Evolutionary conservation across 2,329 filamentous ascomycete genomes (phyloP), one percentile per base, ranked within the genome.

Genomic region (Pseudogymnoascus sp.): DNA sequence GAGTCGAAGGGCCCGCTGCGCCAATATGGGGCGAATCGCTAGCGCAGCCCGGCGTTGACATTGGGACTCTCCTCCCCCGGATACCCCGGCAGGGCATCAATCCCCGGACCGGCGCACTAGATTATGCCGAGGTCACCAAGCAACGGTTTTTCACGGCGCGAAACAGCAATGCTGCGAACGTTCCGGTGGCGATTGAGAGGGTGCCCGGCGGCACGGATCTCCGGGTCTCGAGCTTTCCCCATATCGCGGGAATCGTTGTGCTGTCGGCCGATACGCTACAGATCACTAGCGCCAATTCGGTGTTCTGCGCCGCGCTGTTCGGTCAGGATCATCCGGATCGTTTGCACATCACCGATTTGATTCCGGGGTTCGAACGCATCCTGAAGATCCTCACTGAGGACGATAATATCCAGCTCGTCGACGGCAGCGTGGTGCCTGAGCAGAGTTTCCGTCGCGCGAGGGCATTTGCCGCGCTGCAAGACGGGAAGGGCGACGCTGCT

Each of bases 371-470:
- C 70, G 91, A 95, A 74, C 88, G 86, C 66, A 87, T 96, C 49
- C 78, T 99, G 59, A 81, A 85, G 42, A 85, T 95, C 28, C 79
- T 99, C 69, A 91, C 86, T 4, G 89, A 96, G 62, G 91, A 97
- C 72, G 92, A 99, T 68, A 87, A 90, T 41, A 82, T 97, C 60
- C 82, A 87, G 60, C 79, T 97, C 25, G 83, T 89, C 9, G 94
- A 99, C 73, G 94, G 94, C n/a, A 92, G 97, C 70, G 92, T 99
- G 14, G 89, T 99, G 62, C 92, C 94, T 1, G 94, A 99, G 74
- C 92, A 97, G 72, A 95, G 91, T 71, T 97, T 99, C 76, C 86
- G 94, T 63, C 87, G 92, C 67, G 94, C 94, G 5, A 85, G 91
- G 63, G 91, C 92, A 3, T 83, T 96, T 61, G 81, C 96, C 23